A percentile compares a stretch with the other conserved stretches of the same genome.
phyloP scores from a whole-genome alignment of 73 alveolate genomes.

The Effrenium voratum region DNA sequence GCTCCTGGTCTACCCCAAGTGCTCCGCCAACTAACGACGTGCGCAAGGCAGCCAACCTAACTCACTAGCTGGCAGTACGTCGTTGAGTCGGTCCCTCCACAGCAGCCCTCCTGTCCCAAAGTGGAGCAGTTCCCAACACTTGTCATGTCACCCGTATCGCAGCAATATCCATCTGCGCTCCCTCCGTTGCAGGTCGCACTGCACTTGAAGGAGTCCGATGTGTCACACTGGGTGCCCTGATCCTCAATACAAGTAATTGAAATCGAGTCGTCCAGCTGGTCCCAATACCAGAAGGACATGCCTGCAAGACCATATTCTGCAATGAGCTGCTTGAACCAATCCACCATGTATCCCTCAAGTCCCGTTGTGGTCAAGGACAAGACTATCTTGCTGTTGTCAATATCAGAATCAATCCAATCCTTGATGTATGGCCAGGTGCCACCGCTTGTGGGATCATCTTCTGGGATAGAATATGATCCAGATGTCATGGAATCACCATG shows the following conservation, averaged over 20 bases:
- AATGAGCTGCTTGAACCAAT: conserved; percentile 7
- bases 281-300: conserved; percentile 36
- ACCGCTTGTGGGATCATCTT: background rate
- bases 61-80: conserved; percentile 8
- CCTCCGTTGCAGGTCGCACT: background rate
- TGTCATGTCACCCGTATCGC: background rate
- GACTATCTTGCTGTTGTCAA: conserved; percentile 8
- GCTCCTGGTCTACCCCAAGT: too few relatives aligned
- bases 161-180: background rate
- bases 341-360: background rate
- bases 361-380: background rate
- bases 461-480: background rate
- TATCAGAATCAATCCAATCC: background rate
- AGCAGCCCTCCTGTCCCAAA: conserved; percentile 29
- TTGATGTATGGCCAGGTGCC: background rate
- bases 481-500: background rate
- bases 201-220: background rate
- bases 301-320: conserved; percentile 41
- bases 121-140: background rate
- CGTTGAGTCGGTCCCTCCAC: background rate
- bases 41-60: too few relatives aligned
- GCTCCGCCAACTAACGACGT: too few relatives aligned
- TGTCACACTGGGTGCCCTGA: conserved; percentile 7
- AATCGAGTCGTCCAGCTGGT: background rate
- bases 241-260: background rate